Conservation (phyloP, 2,329 filamentous ascomycete species). For the Simplicillium sp. region DNA sequence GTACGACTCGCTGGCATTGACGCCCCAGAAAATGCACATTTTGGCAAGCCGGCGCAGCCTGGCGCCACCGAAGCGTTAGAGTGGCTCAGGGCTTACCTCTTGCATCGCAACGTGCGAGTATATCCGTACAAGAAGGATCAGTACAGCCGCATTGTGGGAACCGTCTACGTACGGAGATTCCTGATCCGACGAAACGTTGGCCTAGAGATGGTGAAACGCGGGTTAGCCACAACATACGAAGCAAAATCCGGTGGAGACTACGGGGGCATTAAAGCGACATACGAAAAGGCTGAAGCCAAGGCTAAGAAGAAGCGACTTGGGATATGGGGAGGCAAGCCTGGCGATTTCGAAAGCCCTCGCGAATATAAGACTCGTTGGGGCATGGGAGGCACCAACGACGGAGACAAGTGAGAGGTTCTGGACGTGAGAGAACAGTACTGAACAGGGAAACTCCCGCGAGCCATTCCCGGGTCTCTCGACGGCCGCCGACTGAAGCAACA, state of each 20-base stretch:
- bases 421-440: not conserved
- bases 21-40: conserved; percentile 87
- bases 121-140: conserved; percentile 80
- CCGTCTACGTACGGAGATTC: conserved; percentile 64
- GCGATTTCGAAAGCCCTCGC: conserved; percentile 70
- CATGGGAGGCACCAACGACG: not conserved
- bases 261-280: conserved; percentile 57
- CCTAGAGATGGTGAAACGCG: conserved; percentile 76
- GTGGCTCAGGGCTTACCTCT: conserved; percentile 69
- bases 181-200: conserved; percentile 72
- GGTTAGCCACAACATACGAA: conserved; percentile 87
- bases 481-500: too few relatives aligned
- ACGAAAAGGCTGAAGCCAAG: conserved; percentile 55
- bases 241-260: conserved; percentile 86
- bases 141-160: conserved; percentile 84
- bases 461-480: not conserved
- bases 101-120: conserved; percentile 66
- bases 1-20: conserved; percentile 87
- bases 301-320: conserved; percentile 58
- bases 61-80: conserved; percentile 69
- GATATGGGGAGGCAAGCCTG: conserved; percentile 63
- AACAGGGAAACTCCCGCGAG: not conserved
- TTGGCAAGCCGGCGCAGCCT: conserved; percentile 80
- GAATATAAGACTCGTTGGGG: conserved; percentile 61
- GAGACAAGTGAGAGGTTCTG: not conserved